Conservation (phyloP, 2,329 filamentous ascomycete genomes). For the Aureobasidium uvarum region DNA sequence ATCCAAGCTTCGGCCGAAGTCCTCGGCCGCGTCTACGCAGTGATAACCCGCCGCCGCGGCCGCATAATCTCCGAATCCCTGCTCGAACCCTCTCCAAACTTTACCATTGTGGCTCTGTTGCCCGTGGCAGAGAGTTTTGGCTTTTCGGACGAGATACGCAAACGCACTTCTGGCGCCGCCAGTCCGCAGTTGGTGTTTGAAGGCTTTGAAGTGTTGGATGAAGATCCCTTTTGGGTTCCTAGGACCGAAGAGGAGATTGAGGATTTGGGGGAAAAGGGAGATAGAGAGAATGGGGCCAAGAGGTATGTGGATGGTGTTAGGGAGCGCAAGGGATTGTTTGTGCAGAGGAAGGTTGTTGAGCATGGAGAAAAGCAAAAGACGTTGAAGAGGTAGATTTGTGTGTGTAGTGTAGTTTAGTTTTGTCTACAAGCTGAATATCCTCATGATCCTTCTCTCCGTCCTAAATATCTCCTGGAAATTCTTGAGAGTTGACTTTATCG, state of each 20-base stretch:
- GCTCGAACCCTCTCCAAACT: conserved; percentile 94
- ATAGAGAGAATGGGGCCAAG: conserved; percentile 94
- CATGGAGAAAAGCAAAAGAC: conserved; percentile 93
- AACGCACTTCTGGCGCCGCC: conserved; percentile 84
- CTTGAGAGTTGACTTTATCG: too few relatives aligned
- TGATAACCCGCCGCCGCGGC: conserved; percentile 91
- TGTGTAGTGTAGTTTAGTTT: too few relatives aligned
- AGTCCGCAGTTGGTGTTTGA: conserved; percentile 91
- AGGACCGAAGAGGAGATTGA: conserved; percentile 95
- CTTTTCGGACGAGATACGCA: conserved; percentile 94
- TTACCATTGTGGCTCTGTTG: conserved; percentile 83
- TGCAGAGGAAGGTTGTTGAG: conserved; percentile 67
- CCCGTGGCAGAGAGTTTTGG: conserved; percentile 95
- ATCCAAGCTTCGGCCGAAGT: conserved; percentile 96
- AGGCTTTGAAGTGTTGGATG: conserved; percentile 87
- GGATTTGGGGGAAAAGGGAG: conserved; percentile 89
- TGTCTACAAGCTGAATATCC: too few relatives aligned
- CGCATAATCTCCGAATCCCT: conserved; percentile 86
- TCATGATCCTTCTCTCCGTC: too few relatives aligned
- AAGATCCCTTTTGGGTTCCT: conserved; percentile 97
- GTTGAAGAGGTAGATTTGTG: conserved; percentile 52
- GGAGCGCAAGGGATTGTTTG: conserved; percentile 79
- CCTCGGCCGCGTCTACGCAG: conserved; percentile 89
- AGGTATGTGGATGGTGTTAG: conserved; percentile 90
- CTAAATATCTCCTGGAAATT: too few relatives aligned